A percentile compares a stretch with the other conserved stretches of the same genome.
phyloP scores from a whole-genome alignment of 495 filamentous ascomycete species.

The Lepraria neglecta region DNA sequence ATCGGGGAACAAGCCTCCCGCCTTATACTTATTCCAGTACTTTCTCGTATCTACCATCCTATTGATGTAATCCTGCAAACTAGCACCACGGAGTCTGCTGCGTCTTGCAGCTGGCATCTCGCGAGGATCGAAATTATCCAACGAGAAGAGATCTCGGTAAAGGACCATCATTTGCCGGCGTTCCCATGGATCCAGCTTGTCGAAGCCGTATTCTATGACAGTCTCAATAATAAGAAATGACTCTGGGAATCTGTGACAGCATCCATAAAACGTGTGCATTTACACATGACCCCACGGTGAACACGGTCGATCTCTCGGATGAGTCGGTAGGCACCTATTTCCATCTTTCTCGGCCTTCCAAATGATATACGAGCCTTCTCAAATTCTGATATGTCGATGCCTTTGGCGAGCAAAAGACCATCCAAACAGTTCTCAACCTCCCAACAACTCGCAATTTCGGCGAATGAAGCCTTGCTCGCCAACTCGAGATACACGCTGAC shows the following conservation, averaged over 20 bases:
- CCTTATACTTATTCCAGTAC: constrained; percentile 2
- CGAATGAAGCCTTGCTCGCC: background rate
- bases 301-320: background rate
- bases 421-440: background rate
- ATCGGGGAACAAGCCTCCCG: background rate
- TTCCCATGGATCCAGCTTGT: background rate
- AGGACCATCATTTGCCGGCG: background rate
- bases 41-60: background rate
- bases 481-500: background rate
- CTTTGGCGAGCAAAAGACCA: background rate
- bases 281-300: background rate
- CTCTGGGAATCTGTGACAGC: background rate
- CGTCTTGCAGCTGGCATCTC: background rate
- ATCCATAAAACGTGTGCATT: background rate
- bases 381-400: background rate
- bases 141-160: background rate
- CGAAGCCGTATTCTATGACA: background rate
- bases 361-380: background rate
- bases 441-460: background rate
- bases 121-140: background rate
- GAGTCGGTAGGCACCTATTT: background rate
- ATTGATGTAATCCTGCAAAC: background rate
- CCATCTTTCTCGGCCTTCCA: background rate
- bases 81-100: background rate
- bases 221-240: background rate